Evolutionary conservation across 257 asterid species (phyloP).

Genomic region (Henckelia pumila): DNA sequence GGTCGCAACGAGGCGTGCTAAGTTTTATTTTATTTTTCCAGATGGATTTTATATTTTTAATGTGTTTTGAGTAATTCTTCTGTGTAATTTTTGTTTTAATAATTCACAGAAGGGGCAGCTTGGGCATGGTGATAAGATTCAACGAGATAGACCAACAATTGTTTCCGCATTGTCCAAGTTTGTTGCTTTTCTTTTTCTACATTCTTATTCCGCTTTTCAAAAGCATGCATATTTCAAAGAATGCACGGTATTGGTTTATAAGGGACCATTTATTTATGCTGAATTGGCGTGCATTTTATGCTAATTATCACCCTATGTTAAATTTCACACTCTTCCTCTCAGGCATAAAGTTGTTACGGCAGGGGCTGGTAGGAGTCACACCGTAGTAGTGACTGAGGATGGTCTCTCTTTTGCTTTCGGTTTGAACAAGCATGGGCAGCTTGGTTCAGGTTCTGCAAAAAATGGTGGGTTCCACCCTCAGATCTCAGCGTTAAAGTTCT

Average conservation of each 20-base stretch:
- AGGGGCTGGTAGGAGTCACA: slow-evolving; percentile 81
- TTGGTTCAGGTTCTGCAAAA: slow-evolving; percentile 79
- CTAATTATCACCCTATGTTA: slow-evolving; percentile 5
- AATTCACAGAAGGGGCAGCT: slow-evolving; percentile 87
- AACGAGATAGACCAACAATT: slow-evolving; percentile 82
- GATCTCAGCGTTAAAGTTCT: background rate
- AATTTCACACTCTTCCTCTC: slow-evolving; percentile 18
- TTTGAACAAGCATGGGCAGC: slow-evolving; percentile 95
- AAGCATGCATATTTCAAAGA: background rate
- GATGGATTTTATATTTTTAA: background rate
- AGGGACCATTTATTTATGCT: background rate
- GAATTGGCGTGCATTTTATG: background rate
- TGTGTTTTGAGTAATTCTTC: slow-evolving; percentile 12
- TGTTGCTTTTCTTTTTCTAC: slow-evolving; percentile 23
- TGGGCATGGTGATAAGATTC: slow-evolving; percentile 90
- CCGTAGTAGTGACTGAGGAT: slow-evolving; percentile 83
- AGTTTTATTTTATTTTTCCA: slow-evolving; percentile 1
- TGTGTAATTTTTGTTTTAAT: slow-evolving; percentile 13
- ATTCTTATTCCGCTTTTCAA: slow-evolving; percentile 1
- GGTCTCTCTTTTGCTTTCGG: slow-evolving; percentile 82
- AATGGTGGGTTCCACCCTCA: slow-evolving; percentile 49
- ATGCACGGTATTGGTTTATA: too few species aligned
- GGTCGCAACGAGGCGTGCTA: slow-evolving; percentile 84
- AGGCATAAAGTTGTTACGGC: slow-evolving; percentile 76
- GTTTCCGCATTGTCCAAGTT: slow-evolving; percentile 81